phyloP scores from a whole-genome alignment of 768 basidiomycete species.

The Leucocoprinus sp. region DNA sequence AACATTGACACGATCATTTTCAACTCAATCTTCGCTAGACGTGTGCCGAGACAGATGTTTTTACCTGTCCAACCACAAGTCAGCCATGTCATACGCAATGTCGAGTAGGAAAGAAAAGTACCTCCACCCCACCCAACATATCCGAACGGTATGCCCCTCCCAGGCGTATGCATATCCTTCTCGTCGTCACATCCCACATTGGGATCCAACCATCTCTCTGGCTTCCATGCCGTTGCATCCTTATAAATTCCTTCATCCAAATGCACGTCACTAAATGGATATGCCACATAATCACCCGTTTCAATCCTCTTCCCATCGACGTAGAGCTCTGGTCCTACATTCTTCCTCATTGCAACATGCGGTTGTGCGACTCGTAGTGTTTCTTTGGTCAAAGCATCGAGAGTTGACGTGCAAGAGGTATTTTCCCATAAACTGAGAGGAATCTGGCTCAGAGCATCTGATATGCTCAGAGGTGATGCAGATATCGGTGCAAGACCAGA shows the following conservation, averaged over 20 bases:
- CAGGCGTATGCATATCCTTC: conserved; percentile 21
- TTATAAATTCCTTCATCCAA: conserved; percentile 64
- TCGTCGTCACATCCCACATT: neutral
- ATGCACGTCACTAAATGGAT: conserved; percentile 76
- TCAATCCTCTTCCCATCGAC: conserved; percentile 65
- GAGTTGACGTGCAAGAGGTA: conserved; percentile 44
- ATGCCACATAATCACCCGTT: conserved; percentile 67
- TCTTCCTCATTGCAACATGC: conserved; percentile 74
- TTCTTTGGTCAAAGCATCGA: conserved; percentile 69
- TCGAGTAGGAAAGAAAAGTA: conserved; percentile 26
- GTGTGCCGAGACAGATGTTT: conserved; percentile 63
- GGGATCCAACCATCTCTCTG: conserved; percentile 28
- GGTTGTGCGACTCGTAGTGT: conserved; percentile 74
- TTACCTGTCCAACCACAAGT: conserved; percentile 37
- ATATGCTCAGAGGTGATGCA: conserved; percentile 21
- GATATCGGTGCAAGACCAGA: neutral
- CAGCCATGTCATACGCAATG: neutral
- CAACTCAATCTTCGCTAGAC: conserved; percentile 66
- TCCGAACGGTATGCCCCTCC: conserved; percentile 35
- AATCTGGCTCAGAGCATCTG: conserved; percentile 44
- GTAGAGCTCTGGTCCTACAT: conserved; percentile 62
- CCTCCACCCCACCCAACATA: conserved; percentile 80
- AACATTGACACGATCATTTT: conserved; percentile 66
- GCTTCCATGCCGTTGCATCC: conserved; percentile 75
- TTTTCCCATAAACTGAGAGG: conserved; percentile 66